Evolutionary conservation across 2,329 filamentous ascomycete genomes (phyloP).

Genomic region (Apiospora kogelbergensis): DNA sequence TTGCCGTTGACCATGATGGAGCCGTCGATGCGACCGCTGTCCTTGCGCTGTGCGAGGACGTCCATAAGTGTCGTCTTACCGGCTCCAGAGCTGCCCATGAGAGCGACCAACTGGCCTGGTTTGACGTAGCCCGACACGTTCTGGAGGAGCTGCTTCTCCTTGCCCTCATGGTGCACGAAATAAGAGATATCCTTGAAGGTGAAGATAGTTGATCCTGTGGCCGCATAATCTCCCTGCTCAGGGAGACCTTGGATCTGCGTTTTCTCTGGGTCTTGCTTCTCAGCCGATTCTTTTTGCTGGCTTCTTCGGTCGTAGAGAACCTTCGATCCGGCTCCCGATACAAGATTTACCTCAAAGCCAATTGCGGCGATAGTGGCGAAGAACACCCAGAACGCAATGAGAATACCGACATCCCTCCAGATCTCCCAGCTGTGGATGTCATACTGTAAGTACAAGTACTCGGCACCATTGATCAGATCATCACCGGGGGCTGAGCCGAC

Average conservation of each 20-base stretch:
- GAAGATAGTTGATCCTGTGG: constrained; percentile 9
- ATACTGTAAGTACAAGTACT: constrained; percentile 53
- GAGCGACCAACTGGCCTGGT: constrained; percentile 63
- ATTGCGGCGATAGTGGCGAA: constrained; percentile 72
- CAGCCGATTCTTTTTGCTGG: constrained; percentile 49
- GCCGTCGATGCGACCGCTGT: constrained; percentile 53
- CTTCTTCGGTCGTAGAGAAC: constrained; percentile 65
- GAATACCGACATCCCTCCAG: constrained; percentile 77
- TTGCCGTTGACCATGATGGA: constrained; percentile 70
- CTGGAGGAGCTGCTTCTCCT: constrained; percentile 57
- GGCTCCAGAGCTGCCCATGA: constrained; percentile 64
- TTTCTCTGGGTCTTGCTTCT: constrained; percentile 34
- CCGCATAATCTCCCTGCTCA: constrained; percentile 1
- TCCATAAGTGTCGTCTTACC: constrained; percentile 65
- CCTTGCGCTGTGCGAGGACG: constrained; percentile 61
- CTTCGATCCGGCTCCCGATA: constrained; percentile 61
- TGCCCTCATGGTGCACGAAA: constrained; percentile 45
- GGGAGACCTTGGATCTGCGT: not conserved
- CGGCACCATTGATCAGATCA: constrained; percentile 50
- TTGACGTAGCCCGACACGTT: constrained; percentile 61
- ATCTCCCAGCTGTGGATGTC: constrained; percentile 57
- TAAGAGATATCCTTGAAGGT: constrained; percentile 15
- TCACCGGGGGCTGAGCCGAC: constrained; percentile 51
- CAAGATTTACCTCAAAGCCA: constrained; percentile 70
- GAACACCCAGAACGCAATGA: constrained; percentile 73